phyloP scores from a whole-genome alignment of 768 basidiomycete species.

The Auricularia sp. region DNA sequence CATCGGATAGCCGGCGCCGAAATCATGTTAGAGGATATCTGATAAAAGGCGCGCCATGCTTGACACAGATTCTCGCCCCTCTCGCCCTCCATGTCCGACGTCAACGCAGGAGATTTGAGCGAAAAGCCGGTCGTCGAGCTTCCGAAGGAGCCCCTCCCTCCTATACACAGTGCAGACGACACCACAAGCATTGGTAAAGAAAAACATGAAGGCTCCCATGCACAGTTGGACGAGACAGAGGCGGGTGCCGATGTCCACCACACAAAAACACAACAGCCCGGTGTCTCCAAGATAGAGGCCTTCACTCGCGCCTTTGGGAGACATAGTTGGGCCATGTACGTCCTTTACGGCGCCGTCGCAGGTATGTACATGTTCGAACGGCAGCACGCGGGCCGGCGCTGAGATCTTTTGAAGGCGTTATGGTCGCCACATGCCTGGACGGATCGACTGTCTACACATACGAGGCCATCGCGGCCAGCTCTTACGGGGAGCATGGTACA shows the following conservation, averaged over 20 bases:
- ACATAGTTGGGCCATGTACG: neutral
- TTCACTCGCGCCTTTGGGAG: neutral
- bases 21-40: too few species aligned
- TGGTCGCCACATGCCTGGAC: neutral
- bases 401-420: neutral
- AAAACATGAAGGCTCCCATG: too few species aligned
- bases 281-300: neutral
- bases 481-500: neutral
- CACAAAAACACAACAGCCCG: neutral
- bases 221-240: too few species aligned
- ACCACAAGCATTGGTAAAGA: too few species aligned
- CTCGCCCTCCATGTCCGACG: too few species aligned
- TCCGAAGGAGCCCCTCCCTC: too few species aligned
- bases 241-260: neutral
- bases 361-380: neutral
- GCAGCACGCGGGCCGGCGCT: neutral
- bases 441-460: neutral
- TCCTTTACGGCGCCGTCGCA: neutral
- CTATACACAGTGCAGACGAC: too few species aligned
- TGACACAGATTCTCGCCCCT: too few species aligned
- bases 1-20: too few species aligned
- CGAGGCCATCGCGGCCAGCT: neutral
- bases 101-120: too few species aligned
- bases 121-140: too few species aligned
- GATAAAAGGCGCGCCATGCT: too few species aligned